Conservation (phyloP, 2,329 filamentous ascomycete species). For the Fusarium pseudograminearum region DNA sequence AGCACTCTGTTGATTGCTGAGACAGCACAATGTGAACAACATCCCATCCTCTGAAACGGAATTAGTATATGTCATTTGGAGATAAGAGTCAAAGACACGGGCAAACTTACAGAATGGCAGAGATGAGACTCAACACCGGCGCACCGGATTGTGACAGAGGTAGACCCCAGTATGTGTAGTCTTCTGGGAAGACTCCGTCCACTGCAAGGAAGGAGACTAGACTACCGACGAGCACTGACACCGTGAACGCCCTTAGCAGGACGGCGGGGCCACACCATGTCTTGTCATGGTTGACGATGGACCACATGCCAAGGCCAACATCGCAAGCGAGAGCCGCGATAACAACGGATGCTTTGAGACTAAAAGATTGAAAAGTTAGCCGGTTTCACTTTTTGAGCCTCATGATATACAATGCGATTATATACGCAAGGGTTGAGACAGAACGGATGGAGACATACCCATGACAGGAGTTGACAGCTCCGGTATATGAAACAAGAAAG, state of each 20-base stretch:
- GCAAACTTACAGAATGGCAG: slow-evolving; percentile 51
- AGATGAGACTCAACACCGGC: slow-evolving; percentile 54
- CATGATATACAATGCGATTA: background rate
- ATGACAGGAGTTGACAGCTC: slow-evolving; percentile 36
- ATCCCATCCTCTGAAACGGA: slow-evolving; percentile 38
- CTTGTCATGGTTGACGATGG: slow-evolving; percentile 49
- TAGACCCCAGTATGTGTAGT: slow-evolving; percentile 55
- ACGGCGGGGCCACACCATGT: slow-evolving; percentile 52
- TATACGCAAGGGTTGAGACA: background rate
- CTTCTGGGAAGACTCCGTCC: slow-evolving; percentile 53
- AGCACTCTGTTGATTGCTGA: slow-evolving; percentile 38
- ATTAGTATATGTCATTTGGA: slow-evolving; percentile 15
- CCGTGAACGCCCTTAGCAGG: slow-evolving; percentile 48
- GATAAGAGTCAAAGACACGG: background rate
- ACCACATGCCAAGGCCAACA: slow-evolving; percentile 53
- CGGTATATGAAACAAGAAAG: slow-evolving; percentile 48
- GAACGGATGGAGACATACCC: slow-evolving; percentile 33
- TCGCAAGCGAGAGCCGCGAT: slow-evolving; percentile 51
- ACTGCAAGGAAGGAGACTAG: slow-evolving; percentile 53
- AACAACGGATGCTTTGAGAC: slow-evolving; percentile 48
- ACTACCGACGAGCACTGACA: slow-evolving; percentile 52
- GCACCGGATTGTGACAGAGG: slow-evolving; percentile 45
- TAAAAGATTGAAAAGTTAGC: slow-evolving; percentile 18
- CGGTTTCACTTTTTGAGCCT: background rate
- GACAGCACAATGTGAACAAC: slow-evolving; percentile 43